A percentile compares a stretch with the other conserved stretches of the same genome.
These are phyloP conservation scores for Chrysanthemum seticuspe DNA, from an alignment of 129 eudicot genomes.

Conservation along the genomic window DNA sequence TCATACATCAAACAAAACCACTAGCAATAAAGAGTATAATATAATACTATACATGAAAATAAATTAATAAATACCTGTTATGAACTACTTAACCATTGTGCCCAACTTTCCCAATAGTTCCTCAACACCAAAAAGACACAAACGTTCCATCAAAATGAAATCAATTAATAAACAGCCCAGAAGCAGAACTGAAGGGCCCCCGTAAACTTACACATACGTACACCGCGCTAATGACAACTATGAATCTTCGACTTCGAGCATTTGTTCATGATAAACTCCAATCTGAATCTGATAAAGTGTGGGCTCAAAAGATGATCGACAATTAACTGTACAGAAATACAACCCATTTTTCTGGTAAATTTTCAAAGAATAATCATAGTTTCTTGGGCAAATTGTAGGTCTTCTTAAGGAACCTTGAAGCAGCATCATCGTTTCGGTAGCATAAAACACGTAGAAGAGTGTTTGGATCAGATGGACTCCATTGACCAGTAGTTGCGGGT, in stretches of 20 bases:
- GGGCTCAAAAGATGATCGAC: not conserved
- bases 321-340: conserved; percentile 7
- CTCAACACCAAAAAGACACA: conserved; percentile 16
- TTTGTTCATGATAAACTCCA: not conserved
- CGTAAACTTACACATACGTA: conserved; percentile 26
- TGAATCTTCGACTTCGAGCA: conserved; percentile 26
- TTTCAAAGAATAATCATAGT: conserved; percentile 21
- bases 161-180: conserved; percentile 25
- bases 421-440: conserved; percentile 86
- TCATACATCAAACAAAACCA: not conserved
- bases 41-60: conserved; percentile 24
- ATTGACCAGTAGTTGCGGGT: conserved; percentile 94
- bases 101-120: conserved; percentile 21
- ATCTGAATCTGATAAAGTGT: not conserved
- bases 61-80: conserved; percentile 25
- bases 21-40: not conserved
- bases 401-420: conserved; percentile 86
- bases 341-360: not conserved
- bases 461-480: conserved; percentile 59
- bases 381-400: conserved; percentile 93
- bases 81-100: not conserved
- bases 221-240: conserved; percentile 28
- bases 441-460: conserved; percentile 89
- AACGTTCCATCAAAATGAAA: conserved; percentile 30
- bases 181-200: conserved; percentile 21